Base-by-base conservation (phyloP, 495 filamentous ascomycete species). In the Hypoxylon fuscum region DNA sequence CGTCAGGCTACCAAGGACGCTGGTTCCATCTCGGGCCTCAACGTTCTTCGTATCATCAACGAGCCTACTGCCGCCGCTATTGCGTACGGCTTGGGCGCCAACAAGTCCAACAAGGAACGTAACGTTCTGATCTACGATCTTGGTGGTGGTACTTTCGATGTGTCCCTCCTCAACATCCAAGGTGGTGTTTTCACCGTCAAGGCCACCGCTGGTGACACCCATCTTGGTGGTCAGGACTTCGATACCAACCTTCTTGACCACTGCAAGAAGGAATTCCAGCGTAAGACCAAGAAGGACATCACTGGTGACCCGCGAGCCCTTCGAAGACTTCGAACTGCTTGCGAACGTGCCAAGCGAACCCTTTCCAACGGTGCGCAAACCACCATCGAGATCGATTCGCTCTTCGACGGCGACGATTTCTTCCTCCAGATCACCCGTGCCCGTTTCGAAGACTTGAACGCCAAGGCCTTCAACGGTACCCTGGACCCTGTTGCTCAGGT, bases 121-220 rank as follows among this genome's bases (percentile, higher is more conserved):
- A 96, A 98, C 77, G 96, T 98, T 66, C 87, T 98, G 64, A 98
- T 98, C 82, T 98, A 97, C 85, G 95, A 98, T 85, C 83, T 98
- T 57, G 96, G 95, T 85, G 95, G 96, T 86, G 95, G 95, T 85
- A 98, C 96, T 75, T 98, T 98, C 81, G 95, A 98, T 96, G 96
- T 98, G 14, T 97, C 94, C 47, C 92, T 98, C 50, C 85, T 98
- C 49, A 96, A 94, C 79, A 98, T 98, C 73, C 93, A 98, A 81
- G 94, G 96, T 80, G 95, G 95, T 87, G 96, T 98, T 78, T 98
- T 98, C 86, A 96, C 96, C 72, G 95, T 98, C 76, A 96, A 94
- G 85, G 90, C 95, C 31, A 98, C 95, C 61, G 95, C 96, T 71
- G 95, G 95, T 90, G 95, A 98, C 75, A 98, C 95, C 72, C 95